Evolutionary conservation across 1,284 basidiomycete species (phyloP).

Genomic region (Ganoderma boninense): DNA sequence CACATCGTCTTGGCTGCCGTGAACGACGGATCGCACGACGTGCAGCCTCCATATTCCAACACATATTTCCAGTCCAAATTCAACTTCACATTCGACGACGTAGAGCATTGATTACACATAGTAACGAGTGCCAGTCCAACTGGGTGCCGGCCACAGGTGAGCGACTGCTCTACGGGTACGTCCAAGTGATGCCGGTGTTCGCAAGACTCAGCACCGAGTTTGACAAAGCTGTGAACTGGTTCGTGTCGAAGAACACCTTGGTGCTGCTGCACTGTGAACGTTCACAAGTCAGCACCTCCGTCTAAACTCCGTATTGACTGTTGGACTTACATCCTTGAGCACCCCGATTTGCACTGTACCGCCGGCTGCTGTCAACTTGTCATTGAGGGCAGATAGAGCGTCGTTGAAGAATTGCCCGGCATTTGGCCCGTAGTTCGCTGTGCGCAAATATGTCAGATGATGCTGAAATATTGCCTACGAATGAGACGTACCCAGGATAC

Average conservation of each 20-base stretch:
- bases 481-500: neutral
- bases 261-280: neutral
- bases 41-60: too few species aligned
- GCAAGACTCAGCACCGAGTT: neutral
- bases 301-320: neutral
- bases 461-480: neutral
- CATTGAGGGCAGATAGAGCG: neutral
- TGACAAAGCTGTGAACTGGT: neutral
- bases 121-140: neutral
- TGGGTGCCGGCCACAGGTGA: neutral
- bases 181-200: neutral
- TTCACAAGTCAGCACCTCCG: neutral
- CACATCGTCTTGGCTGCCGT: too few species aligned
- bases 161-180: neutral
- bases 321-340: conserved; percentile 1
- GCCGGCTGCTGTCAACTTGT: neutral
- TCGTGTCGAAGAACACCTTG: neutral
- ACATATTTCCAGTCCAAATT: too few species aligned
- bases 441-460: neutral
- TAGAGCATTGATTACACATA: neutral
- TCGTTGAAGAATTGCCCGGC: neutral
- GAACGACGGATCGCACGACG: too few species aligned
- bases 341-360: conserved; percentile 1
- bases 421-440: neutral
- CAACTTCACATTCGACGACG: neutral